A percentile compares a stretch with the other conserved stretches of the same genome.
Evolutionary conservation across 129 eudicot species (phyloP).

Genomic region (Flaveria bidentis): DNA sequence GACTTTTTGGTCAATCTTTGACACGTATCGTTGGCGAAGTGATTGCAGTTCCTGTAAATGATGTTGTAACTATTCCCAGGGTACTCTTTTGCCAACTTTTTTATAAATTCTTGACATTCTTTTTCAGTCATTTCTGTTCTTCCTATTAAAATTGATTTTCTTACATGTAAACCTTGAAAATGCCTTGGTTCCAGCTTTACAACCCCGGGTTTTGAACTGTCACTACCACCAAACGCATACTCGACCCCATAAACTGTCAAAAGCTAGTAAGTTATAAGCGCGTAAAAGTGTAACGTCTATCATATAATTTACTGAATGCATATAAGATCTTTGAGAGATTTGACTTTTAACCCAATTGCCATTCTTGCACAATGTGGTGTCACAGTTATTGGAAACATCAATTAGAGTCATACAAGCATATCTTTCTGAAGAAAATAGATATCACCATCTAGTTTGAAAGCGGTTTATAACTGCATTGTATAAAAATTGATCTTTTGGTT

Average conservation of each 20-base stretch:
- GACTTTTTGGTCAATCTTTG: constrained; percentile 64
- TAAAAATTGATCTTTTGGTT: background rate
- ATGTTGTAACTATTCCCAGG: constrained; percentile 77
- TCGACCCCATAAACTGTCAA: constrained; percentile 75
- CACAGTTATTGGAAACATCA: background rate
- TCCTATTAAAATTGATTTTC: constrained; percentile 79
- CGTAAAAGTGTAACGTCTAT: background rate
- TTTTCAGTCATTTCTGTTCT: constrained; percentile 71
- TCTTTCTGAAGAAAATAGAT: background rate
- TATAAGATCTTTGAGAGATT: background rate
- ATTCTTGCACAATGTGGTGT: background rate
- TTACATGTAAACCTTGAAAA: constrained; percentile 76
- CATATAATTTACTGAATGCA: background rate
- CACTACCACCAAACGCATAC: constrained; percentile 94
- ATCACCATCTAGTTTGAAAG: background rate
- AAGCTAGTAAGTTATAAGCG: background rate
- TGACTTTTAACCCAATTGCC: background rate
- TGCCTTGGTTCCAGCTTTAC: constrained; percentile 84
- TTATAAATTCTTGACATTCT: constrained; percentile 65
- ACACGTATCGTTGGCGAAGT: constrained; percentile 78
- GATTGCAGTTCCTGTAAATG: constrained; percentile 80
- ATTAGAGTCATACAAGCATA: background rate
- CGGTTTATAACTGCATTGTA: background rate
- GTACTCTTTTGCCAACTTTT: constrained; percentile 65
- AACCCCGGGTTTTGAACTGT: constrained; percentile 69